Base-by-base conservation (phyloP, 257 asterid genomes). In the Voacanga thouarsii region DNA sequence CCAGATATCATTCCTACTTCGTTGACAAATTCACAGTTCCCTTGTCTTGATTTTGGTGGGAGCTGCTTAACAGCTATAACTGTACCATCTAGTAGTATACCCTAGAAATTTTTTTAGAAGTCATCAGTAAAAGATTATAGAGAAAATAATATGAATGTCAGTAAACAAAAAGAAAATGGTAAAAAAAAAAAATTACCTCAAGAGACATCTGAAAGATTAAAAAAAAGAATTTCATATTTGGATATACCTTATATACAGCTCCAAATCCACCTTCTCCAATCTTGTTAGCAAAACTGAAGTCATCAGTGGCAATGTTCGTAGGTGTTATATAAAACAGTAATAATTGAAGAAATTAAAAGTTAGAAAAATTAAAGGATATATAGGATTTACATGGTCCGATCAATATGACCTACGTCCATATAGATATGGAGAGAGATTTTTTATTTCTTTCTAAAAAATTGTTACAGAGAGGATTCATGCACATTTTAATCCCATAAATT, bases 201-300 rank as follows among this genome's bases (percentile, higher is more conserved):
- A 75, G 49, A 43, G 72, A 64, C 37, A 33, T 33, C 2, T 33
- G 37, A 33, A 78, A 63, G 49, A 66, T 65, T 65, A 79, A 19
- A 59, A 51, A 72, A 5, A 37, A 45, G 71, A 63, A 60, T 33
- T 5, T 51, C 44, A 73, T 24, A 28, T 51, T 33, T 57, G 79
- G 37, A 57, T 53, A 30, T 85, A 87, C 96, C 90, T 86, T 89
- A 82, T 84, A 91, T 69, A 89, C 96, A 26, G 85, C 76, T 50
- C 96, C 96, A 78, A 91, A 91, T 74, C 96, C 94, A 71, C 96
- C 94, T 84, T 91, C 92, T 26, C 96, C 92, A 51, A 91, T 85
- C 79, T 87, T 88, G 82, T 91, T 89, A 30, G 76, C 85, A 57
- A 88, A 41, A 73, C 81, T 75, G 41, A 91, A 89, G 83, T 88